A percentile compares a stretch with the other conserved stretches of the same genome.
phyloP scores from a whole-genome alignment of 805 yeast genomes.

The Schizosaccharomyces lindneri region DNA sequence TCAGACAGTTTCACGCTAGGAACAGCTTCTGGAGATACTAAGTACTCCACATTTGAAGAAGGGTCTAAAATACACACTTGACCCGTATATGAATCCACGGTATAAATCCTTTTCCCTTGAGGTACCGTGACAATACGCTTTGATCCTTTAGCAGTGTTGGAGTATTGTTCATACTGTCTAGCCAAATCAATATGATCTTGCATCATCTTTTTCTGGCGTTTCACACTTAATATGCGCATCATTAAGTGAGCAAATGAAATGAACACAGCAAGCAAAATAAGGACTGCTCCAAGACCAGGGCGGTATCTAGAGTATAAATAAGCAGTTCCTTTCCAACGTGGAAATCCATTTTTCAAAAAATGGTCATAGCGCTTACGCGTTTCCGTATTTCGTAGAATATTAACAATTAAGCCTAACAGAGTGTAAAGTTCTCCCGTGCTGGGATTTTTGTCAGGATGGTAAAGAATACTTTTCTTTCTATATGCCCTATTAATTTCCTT shows the following conservation, averaged over 20 bases:
- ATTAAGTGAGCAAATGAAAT: conserved; percentile 34
- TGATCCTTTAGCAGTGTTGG: not conserved
- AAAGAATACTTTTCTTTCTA: conserved; percentile 38
- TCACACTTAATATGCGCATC: conserved; percentile 27
- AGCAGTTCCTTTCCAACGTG: conserved; percentile 48
- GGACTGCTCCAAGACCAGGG: conserved; percentile 33
- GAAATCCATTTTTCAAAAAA: conserved; percentile 64
- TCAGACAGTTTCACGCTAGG: not conserved
- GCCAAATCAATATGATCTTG: conserved; percentile 13
- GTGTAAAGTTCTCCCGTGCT: conserved; percentile 48
- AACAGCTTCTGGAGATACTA: not conserved
- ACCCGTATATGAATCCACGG: not conserved
- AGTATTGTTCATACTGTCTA: conserved; percentile 1
- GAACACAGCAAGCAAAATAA: conserved; percentile 25
- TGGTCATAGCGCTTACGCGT: conserved; percentile 58
- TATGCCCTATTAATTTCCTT: conserved; percentile 13
- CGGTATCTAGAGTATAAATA: conserved; percentile 39
- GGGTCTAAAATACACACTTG: not conserved
- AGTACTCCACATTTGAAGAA: not conserved
- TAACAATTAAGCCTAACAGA: conserved; percentile 48
- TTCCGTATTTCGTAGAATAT: conserved; percentile 37
- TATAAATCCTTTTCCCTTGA: not conserved
- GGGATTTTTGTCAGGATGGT: conserved; percentile 71
- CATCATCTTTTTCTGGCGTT: conserved; percentile 33
- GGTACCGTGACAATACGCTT: not conserved